phyloP scores from a whole-genome alignment of 148 eudicot species.

The Heliosperma pusillum region DNA sequence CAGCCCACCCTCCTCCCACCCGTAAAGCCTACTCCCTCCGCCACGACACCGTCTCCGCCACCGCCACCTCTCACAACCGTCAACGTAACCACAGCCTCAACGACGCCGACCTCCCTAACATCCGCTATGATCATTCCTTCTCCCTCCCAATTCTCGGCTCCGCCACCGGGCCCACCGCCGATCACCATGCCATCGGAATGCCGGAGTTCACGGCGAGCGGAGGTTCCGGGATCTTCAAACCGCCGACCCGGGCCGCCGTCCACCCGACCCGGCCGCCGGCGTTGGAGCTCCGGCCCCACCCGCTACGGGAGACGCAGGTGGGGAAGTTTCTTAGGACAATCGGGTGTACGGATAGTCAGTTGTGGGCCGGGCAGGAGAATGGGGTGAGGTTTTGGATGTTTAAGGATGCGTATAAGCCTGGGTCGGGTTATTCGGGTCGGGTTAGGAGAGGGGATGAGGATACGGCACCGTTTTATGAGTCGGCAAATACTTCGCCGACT shows the following conservation, averaged over 20 bases:
- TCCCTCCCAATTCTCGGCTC: slow-evolving; percentile 12
- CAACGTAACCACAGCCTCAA: slow-evolving; percentile 51
- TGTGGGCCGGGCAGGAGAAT: slow-evolving; percentile 94
- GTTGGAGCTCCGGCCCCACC: slow-evolving; percentile 90
- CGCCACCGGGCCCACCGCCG: background rate
- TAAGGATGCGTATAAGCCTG: slow-evolving; percentile 54
- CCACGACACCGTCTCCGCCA: slow-evolving; percentile 45
- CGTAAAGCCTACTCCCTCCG: slow-evolving; percentile 47
- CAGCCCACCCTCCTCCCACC: slow-evolving; percentile 26
- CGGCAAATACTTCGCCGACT: slow-evolving; percentile 56
- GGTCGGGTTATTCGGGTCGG: slow-evolving; percentile 63
- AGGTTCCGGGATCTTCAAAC: slow-evolving; percentile 53
- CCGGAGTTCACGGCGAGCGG: slow-evolving; percentile 64
- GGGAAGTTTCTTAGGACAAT: slow-evolving; percentile 77
- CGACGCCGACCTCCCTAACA: slow-evolving; percentile 27
- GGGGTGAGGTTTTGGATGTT: slow-evolving; percentile 85
- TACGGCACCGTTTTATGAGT: slow-evolving; percentile 85
- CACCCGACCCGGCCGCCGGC: slow-evolving; percentile 78
- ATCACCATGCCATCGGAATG: slow-evolving; percentile 34
- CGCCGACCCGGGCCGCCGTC: slow-evolving; percentile 67
- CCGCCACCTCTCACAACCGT: background rate
- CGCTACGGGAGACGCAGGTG: slow-evolving; percentile 86
- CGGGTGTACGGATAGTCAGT: slow-evolving; percentile 72
- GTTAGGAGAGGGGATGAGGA: slow-evolving; percentile 85
- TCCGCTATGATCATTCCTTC: slow-evolving; percentile 25